Evolutionary conservation across 371 early-diverging fungal species (phyloP), one percentile per base, ranked within the genome.

Genomic region (Lichtheimia corymbifera): DNA sequence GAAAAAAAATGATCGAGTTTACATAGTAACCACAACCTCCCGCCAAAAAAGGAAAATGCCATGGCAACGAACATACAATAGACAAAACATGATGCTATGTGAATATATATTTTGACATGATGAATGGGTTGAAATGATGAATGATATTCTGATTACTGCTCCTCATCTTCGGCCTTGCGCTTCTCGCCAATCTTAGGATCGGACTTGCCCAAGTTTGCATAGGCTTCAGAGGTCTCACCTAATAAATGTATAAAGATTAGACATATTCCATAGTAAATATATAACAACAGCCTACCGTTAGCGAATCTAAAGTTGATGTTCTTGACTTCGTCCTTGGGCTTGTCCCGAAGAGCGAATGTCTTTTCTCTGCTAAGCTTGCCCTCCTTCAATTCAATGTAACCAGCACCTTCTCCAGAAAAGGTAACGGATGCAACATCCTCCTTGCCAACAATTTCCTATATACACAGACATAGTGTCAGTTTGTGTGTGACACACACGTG

Each of bases 91-190:
- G 35, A 35, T 35, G 35, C 28, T 5, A 35, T 35, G 11, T 35
- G 35, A 35, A 9, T 35, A 35, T 11, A 35, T 11, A 35, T 35
- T 28, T 35, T 35, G 35, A 35, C 35, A 35, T 35, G 35, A 35
- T 35, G 35, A 35, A 35, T 35, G 35, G 11, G 35, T 35, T 35
- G 1, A 35, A 35, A 35, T 35, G 7, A 35, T 35, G 35, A 13
- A 22, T 47, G 22, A 47, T 43, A 43, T 47, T n/a, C 47, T 18
- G 47, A 18, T 25, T 27, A 24, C 12, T 52, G 15, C 9, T 52
- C 52, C 15, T 56, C 55, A n/a, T 61, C 55, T 47, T 61, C 62
- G 17, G 55, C 53, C 44, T 53, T 49, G 35, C 55, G 45, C 62
- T 61, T 61, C 30, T 61, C 54, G 22, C 62, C 62, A 35, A 27